Conservation (phyloP, 257 asterid genomes). For the Plantago elongata region DNA sequence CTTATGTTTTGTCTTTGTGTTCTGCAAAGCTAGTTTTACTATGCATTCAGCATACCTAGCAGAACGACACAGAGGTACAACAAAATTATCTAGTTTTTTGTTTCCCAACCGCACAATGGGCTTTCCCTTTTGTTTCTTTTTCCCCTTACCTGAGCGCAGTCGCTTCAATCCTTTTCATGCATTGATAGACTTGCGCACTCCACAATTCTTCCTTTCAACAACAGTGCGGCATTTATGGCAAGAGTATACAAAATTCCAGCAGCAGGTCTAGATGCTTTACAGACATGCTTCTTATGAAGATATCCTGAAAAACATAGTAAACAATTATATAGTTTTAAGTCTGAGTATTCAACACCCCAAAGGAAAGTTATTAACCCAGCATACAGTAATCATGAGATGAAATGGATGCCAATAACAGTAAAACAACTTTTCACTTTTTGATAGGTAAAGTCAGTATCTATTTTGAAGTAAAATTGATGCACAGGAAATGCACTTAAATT, state of each 20-base stretch:
- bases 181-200: conserved; percentile 32
- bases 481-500: too few species aligned
- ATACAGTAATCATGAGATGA: not conserved
- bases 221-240: conserved; percentile 61
- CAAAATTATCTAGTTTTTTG: conserved; percentile 35
- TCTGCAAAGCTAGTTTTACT: conserved; percentile 35
- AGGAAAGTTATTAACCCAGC: conserved; percentile 15
- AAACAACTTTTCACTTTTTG: too few species aligned
- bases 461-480: too few species aligned
- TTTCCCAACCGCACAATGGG: conserved; percentile 33
- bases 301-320: conserved; percentile 44
- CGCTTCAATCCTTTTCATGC: conserved; percentile 36
- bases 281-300: conserved; percentile 70
- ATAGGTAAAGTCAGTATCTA: too few species aligned
- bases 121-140: conserved; percentile 36
- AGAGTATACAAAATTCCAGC: conserved; percentile 38
- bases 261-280: conserved; percentile 46
- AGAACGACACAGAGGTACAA: conserved; percentile 81
- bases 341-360: conserved; percentile 13
- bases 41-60: conserved; percentile 60
- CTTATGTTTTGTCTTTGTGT: conserved; percentile 35
- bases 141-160: conserved; percentile 37
- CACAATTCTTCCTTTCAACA: conserved; percentile 31
- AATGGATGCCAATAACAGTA: too few species aligned
- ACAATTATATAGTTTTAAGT: conserved; percentile 17